Base-by-base conservation (phyloP, 345 rosid species). In the Camelina hispida region DNA sequence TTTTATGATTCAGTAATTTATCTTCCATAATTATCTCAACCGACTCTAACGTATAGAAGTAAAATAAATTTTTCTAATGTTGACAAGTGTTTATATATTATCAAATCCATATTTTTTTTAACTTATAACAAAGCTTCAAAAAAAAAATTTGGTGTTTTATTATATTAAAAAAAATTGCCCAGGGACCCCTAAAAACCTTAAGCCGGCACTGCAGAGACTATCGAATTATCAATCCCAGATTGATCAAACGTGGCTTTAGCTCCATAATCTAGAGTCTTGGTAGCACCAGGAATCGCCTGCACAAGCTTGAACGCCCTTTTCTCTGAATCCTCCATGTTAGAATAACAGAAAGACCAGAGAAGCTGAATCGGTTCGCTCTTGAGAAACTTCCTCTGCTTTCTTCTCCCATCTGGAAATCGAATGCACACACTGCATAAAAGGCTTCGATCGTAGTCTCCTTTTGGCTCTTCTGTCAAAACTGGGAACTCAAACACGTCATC, bases 351-450 rank as follows among this genome's bases (percentile, higher is more conserved):
- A 53, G 93, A 89, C 91, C 96, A 93, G 5, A 90, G 79, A 53
- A 90, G 82, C 88, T 86, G 93, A 50, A 90, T 72, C 4, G 28
- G 28, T 25, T 25, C 28, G 28, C 28, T 25, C 28, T 25, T 25
- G 28, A 25, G 28, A 25, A 93, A 93, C 77, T 78, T 87, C 65
- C 97, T 83, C 73, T 91, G 95, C 48, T 82, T 80, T 78, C 92
- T 91, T 48, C 83, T 88, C 46, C 98, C 97, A 72, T 87, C 88
- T 30, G 97, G 98, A 57, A 91, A 87, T 62, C 97, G 88, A 59
- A 93, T 73, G 69, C 96, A 90, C 34, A 93, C 84, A 83, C 86
- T 83, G 67, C 98, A 93, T 38, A 87, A 72, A 28, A 85, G 78
- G 74, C 79, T 87, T 72, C 80, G 81, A 69, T 69, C 73, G 2